These are phyloP conservation scores for Teunomyces gatunensis DNA, from an alignment of 805 yeast genomes.

Conservation along the genomic window DNA sequence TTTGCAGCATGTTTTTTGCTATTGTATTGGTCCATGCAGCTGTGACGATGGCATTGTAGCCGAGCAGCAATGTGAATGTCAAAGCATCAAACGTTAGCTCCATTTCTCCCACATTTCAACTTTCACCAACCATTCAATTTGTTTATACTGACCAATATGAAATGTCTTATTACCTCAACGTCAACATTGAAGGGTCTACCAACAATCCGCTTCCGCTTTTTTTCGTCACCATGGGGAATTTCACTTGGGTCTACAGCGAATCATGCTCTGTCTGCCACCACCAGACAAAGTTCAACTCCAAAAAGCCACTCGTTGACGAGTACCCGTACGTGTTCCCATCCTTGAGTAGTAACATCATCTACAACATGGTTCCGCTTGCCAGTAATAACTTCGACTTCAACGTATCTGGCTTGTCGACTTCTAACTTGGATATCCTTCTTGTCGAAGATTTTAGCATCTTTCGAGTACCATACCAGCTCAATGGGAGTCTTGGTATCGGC, in stretches of 20 bases:
- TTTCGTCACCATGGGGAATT: slow-evolving; percentile 64
- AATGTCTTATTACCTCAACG: slow-evolving; percentile 13
- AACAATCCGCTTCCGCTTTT: slow-evolving; percentile 44
- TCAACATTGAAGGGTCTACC: slow-evolving; percentile 18
- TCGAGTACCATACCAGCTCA: slow-evolving; percentile 35
- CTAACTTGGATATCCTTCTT: slow-evolving; percentile 50
- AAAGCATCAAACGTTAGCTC: background rate
- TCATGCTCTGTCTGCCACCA: slow-evolving; percentile 48
- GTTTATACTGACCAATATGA: too few species aligned
- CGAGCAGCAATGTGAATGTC: slow-evolving; percentile 5
- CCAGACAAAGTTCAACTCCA: slow-evolving; percentile 22
- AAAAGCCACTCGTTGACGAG: slow-evolving; percentile 11
- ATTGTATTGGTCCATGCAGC: background rate
- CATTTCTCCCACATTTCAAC: background rate
- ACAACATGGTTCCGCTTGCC: too few species aligned
- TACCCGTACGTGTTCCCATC: too few species aligned
- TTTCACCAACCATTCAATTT: slow-evolving; percentile 5
- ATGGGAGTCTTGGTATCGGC: slow-evolving; percentile 64
- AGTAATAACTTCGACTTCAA: too few species aligned
- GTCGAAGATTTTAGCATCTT: slow-evolving; percentile 50
- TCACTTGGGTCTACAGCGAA: slow-evolving; percentile 59
- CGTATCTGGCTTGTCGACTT: slow-evolving; percentile 16
- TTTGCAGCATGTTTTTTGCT: background rate
- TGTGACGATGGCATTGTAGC: slow-evolving; percentile 4
- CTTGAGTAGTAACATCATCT: too few species aligned